phyloP scores from a whole-genome alignment of 192 early-diverging fungal genomes.

The Chytriomyces hyalinus region DNA sequence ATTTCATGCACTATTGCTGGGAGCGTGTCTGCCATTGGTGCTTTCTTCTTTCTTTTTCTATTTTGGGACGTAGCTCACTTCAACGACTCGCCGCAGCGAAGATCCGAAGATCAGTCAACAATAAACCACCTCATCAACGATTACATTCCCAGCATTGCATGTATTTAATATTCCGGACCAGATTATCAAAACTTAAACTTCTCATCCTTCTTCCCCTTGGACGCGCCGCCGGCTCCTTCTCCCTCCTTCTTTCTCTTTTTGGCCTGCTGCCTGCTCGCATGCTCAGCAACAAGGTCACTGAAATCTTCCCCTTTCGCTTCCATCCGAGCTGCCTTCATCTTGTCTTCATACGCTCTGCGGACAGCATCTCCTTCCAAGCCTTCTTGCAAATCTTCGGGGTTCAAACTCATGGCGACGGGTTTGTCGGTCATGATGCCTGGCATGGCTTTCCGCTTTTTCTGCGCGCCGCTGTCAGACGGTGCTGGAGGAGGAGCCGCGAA shows the following conservation, averaged over 20 bases:
- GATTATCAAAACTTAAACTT: slow-evolving; percentile 56
- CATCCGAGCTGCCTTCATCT: slow-evolving; percentile 41
- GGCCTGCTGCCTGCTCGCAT: slow-evolving; percentile 69
- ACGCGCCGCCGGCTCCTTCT: slow-evolving; percentile 41
- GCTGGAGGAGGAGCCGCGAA: slow-evolving; percentile 41
- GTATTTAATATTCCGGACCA: neutral
- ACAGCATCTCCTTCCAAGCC: slow-evolving; percentile 77
- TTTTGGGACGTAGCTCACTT: too few species aligned
- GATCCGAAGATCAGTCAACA: too few species aligned
- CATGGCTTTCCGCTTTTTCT: slow-evolving; percentile 56
- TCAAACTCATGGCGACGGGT: slow-evolving; percentile 82
- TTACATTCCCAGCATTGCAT: too few species aligned
- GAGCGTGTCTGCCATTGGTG: too few species aligned
- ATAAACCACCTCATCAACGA: too few species aligned
- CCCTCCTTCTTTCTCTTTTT: slow-evolving; percentile 73
- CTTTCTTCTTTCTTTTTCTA: too few species aligned
- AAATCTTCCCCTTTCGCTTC: slow-evolving; percentile 69
- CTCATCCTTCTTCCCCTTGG: slow-evolving; percentile 50
- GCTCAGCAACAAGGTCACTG: slow-evolving; percentile 87
- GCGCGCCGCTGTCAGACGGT: slow-evolving; percentile 4
- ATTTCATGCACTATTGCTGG: too few species aligned
- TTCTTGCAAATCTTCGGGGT: slow-evolving; percentile 86
- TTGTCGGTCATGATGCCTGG: slow-evolving; percentile 38
- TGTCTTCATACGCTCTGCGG: slow-evolving; percentile 78
- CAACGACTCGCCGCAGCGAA: too few species aligned